These are phyloP conservation scores for Dioszegia hungarica DNA, from an alignment of 768 basidiomycete species.

Conservation along the genomic window DNA sequence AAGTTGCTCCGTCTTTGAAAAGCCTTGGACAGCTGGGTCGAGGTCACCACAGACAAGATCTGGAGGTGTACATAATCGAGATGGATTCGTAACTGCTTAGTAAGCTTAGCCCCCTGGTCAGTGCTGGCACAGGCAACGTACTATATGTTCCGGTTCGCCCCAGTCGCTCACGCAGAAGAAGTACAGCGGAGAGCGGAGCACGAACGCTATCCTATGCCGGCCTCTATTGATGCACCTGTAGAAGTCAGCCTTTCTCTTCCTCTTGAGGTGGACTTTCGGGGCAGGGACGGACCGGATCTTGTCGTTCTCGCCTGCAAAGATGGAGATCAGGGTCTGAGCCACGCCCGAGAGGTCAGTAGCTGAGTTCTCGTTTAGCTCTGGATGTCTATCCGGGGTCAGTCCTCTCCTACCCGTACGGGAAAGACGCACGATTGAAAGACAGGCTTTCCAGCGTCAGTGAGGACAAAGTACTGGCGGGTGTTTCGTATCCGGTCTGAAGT, in stretches of 20 bases:
- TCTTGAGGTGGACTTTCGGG: slow-evolving; percentile 32
- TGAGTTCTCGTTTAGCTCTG: slow-evolving; percentile 52
- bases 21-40: slow-evolving; percentile 72
- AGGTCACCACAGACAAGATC: slow-evolving; percentile 83
- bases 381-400: neutral
- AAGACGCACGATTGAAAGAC: slow-evolving; percentile 73
- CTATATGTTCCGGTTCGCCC: slow-evolving; percentile 94
- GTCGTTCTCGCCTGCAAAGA: slow-evolving; percentile 89
- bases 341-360: slow-evolving; percentile 79
- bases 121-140: slow-evolving; percentile 56
- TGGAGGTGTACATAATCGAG: slow-evolving; percentile 93
- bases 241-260: slow-evolving; percentile 50
- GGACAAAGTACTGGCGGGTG: slow-evolving; percentile 74
- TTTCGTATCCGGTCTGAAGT: neutral
- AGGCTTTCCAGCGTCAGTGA: slow-evolving; percentile 97
- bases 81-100: slow-evolving; percentile 74
- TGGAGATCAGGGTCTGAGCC: slow-evolving; percentile 91
- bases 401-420: neutral
- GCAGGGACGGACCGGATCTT: slow-evolving; percentile 51
- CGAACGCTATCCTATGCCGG: slow-evolving; percentile 73
- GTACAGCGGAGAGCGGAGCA: slow-evolving; percentile 81
- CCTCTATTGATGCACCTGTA: slow-evolving; percentile 74
- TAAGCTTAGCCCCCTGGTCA: neutral
- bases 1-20: slow-evolving; percentile 89
- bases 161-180: slow-evolving; percentile 85